Evolutionary conservation across 2,329 filamentous ascomycete species (phyloP), one percentile per base, ranked within the genome.

Genomic region (Cordyceps militaris): DNA sequence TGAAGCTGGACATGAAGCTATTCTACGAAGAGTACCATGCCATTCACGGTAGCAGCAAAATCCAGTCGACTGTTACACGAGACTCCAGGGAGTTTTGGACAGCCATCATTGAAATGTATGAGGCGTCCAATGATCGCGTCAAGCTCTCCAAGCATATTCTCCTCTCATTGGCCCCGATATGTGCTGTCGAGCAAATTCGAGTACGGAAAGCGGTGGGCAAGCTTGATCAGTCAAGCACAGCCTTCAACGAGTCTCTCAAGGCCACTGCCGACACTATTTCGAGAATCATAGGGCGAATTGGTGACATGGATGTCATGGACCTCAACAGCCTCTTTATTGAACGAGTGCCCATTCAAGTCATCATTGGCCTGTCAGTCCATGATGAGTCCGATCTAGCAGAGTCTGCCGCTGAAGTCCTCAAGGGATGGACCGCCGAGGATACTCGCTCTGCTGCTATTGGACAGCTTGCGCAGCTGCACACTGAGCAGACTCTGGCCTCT

Each of bases 361-460:
- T 96, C 43, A 84, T 96, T 47, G 86, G 87, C 4, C 81, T 90
- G 19, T 82, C 97, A 7, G 85, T 97, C 57, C 91, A 91, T 44
- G 89, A 90, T 16, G 87, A 95, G 63, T 78, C 88, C 57, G 81
- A 85, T 59, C 86, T 94, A 34, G 91, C 90, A 61, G 87, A 92
- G 67, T 87, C 89, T 16, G 86, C 89, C 1, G 82, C 92, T 7
- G 88, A 91, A 63, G 76, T 97, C 28, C 81, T 97, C 62, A 96
- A 96, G 71, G 84, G 84, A 36, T 83, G 93, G 65, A 94, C 89
- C 36, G 82, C 82, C 9, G 84, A 95, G 69, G 68, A 76, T 34
- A 75, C 73, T 21, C 78, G 81, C 42, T 69, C 67, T 32, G 63
- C 66, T 11, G 71, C 72, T 2, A 66, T 73, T 19, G 69, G 74